Conservation (phyloP, 768 basidiomycete species). For the Suillus discolor region DNA sequence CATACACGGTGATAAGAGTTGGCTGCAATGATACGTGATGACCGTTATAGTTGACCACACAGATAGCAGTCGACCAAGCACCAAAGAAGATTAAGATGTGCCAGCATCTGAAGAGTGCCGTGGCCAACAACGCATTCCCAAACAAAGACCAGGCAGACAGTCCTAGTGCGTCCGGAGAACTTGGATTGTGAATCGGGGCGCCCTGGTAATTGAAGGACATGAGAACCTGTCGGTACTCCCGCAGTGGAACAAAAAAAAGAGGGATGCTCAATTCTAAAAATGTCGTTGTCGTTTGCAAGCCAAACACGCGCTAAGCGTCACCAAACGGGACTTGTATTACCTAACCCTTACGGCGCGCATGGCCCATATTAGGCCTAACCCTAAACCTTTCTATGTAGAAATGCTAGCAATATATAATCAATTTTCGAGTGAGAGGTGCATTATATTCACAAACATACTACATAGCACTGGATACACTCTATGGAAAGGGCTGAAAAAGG, state of each 20-base stretch:
- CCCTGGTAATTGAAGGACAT: constrained; percentile 11
- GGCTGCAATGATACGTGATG: constrained; percentile 46
- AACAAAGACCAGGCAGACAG: constrained; percentile 34
- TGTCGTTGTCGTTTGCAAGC: too few relatives aligned
- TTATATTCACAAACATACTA: too few relatives aligned
- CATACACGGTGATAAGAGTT: constrained; percentile 72
- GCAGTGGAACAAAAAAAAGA: not conserved
- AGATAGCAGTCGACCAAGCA: constrained; percentile 62
- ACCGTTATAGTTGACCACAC: constrained; percentile 50
- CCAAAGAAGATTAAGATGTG: constrained; percentile 66
- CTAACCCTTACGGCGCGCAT: too few relatives aligned
- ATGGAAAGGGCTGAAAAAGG: too few relatives aligned
- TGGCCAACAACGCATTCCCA: constrained; percentile 41
- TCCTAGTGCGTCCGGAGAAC: not conserved
- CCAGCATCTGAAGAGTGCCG: constrained; percentile 34
- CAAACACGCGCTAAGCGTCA: too few relatives aligned
- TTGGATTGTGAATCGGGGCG: not conserved
- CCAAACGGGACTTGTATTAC: too few relatives aligned
- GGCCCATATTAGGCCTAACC: too few relatives aligned
- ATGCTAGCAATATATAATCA: too few relatives aligned
- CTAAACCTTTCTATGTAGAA: too few relatives aligned
- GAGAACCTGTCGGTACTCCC: not conserved
- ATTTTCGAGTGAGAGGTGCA: too few relatives aligned
- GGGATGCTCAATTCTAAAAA: too few relatives aligned
- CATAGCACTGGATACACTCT: too few relatives aligned